Evolutionary conservation across 192 early-diverging fungal genomes (phyloP), one percentile per base, ranked within the genome.

Genomic region (Podila minutissima): DNA sequence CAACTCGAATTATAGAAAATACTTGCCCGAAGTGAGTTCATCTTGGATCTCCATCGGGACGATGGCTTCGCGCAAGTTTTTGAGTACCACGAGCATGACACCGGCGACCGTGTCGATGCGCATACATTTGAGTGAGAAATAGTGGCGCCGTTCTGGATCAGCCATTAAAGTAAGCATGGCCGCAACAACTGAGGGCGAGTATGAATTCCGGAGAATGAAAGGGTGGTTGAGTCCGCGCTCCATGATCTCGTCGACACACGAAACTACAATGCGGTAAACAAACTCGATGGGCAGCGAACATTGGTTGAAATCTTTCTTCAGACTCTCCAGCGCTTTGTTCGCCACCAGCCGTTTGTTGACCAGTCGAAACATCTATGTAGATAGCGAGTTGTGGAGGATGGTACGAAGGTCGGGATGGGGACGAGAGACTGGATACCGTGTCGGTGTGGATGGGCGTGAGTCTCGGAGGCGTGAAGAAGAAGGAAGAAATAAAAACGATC

Each of bases 201-300:
- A 81, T 50, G 76, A 59, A 33, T 81, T 81, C 51, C 72, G 71
- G 32, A 81, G 71, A 41, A 81, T 81, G 50, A 81, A 81, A 3
- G 76, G 71, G 13, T 72, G 76, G 15, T 81, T 73, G 62, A 81
- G 76, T 29, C 76, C 76, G 13, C 76, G 66, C 37, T 67, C 66
- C 71, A 81, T 72, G 59, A 81, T 81, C 55, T 81, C 76, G 32
- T 81, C 76, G 0, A 81, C 76, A 59, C 76, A 81, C 20, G 62
- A 50, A 1, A 81, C 76, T 2, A 81, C 71, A 24, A 72, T 81
- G 50, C 76, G 28, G 55, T 81, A 72, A 26, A 81, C 76, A 62
- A 81, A 81, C 41, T 81, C 76, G 53, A 72, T 73, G 19, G 76
- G 76, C 19, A 81, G 71, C 19, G 76, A 81, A 59, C 76, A 81